Evolutionary conservation across 129 eudicot genomes (phyloP).

Genomic region (Tagetes patula): DNA sequence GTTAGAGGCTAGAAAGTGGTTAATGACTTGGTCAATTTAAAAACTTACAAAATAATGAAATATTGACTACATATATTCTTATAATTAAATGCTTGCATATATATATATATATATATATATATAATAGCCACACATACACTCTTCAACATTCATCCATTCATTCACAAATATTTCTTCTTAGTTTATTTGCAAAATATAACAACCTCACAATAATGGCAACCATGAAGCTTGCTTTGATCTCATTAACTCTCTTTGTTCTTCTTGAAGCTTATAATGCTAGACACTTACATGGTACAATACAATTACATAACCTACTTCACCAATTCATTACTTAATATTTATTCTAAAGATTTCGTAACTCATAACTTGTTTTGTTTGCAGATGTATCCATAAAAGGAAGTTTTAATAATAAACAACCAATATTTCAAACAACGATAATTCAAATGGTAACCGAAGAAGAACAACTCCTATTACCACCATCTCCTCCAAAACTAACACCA

Average conservation of each 20-base stretch:
- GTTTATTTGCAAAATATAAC: not conserved
- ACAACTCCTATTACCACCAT: not conserved
- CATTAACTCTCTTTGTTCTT: slow-evolving; percentile 20
- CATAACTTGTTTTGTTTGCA: slow-evolving; percentile 6
- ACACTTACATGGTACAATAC: not conserved
- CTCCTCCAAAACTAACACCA: not conserved
- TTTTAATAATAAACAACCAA: slow-evolving; percentile 5
- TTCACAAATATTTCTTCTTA: not conserved
- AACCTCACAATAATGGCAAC: not conserved
- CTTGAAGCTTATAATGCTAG: slow-evolving; percentile 27
- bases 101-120: not conserved
- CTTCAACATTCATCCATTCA: not conserved
- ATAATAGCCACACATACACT: not conserved
- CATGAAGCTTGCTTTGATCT: slow-evolving; percentile 26
- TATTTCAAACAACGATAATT: not conserved
- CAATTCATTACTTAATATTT: not conserved
- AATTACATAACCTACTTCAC: no score
- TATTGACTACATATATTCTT: no score
- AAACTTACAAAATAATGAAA: no score
- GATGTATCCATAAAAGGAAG: slow-evolving; percentile 1
- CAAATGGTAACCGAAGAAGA: slow-evolving; percentile 10
- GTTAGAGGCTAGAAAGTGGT: no score
- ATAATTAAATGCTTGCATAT: no score
- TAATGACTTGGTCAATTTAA: no score
- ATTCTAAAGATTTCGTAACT: not conserved